Base-by-base conservation (phyloP, 352 stramenopile genomes). In the Albugo candida region DNA sequence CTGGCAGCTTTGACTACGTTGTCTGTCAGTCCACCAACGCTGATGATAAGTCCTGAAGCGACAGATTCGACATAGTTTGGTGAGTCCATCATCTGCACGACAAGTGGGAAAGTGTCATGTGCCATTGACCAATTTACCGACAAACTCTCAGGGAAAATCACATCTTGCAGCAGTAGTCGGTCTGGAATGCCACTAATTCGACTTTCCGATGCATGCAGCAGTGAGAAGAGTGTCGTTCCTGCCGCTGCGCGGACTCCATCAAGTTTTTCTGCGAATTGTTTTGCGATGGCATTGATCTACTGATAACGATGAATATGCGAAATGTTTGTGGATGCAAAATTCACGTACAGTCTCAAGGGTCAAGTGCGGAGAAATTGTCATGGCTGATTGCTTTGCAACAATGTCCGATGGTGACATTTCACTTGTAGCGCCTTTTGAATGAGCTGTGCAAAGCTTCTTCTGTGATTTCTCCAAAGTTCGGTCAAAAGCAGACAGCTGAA, bases 251-350 rank as follows among this genome's bases (percentile, higher is more conserved):
- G 70, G 39, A 98, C 85, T 44, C 64, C 67, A 60, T 98, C 93
- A 5, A 99, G 73, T 55, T 98, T 98, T 59, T 98, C 95, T 27
- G 73, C 71, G 18, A 98, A 63, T 59, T 99, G 95, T 52, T 97
- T 97, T 8, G 95, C 66, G n/a, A 97, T 56, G 1, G 67, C 67
- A 43, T 66, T 67, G 17, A 81, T 89, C 74, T 67, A 78, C 43
- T 46, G 36, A 61, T 67, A 40, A 55, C 61, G 36, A 51, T 31
- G 24, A 27, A 81, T 50, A 40, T 39, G 64, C 39, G 54, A 20
- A 54, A 60, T 51, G 27, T 66, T 44, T 31, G 24, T 31, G 3
- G 8, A 31, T 31, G 24, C 8, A 8, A 31, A 49, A 60, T 67
- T 37, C 54, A 45, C 41, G 20, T 31, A 56, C 35, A 54, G 53